Evolutionary conservation across 208 protist genomes (phyloP).

Genomic region (Crithidia mellificae): DNA sequence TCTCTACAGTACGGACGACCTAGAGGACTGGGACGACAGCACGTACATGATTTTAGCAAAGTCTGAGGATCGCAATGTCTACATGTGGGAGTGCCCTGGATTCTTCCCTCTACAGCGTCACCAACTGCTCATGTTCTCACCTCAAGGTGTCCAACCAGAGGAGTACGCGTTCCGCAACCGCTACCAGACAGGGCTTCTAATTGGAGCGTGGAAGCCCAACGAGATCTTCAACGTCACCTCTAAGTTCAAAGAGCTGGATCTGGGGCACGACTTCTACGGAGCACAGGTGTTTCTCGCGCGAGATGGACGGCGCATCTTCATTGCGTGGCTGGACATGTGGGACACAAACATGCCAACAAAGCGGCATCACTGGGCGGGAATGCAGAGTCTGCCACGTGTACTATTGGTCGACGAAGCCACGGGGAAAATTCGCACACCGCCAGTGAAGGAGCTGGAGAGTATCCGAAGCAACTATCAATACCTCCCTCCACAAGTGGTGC

Average conservation of each 20-base stretch:
- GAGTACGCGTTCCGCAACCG: constrained; percentile 42
- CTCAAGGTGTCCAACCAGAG: constrained; percentile 38
- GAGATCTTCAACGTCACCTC: constrained; percentile 37
- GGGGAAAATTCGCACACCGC: constrained; percentile 33
- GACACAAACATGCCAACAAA: constrained; percentile 56
- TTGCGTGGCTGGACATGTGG: constrained; percentile 68
- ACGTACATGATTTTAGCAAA: constrained; percentile 57
- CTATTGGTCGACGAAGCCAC: constrained; percentile 40
- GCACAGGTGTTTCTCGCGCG: constrained; percentile 40
- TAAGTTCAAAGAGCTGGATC: constrained; percentile 45
- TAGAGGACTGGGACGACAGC: constrained; percentile 73
- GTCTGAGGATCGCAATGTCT: constrained; percentile 57
- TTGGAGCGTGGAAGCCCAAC: constrained; percentile 51
- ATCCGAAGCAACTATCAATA: constrained; percentile 41
- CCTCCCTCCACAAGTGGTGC: constrained; percentile 32
- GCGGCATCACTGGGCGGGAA: constrained; percentile 50
- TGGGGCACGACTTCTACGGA: constrained; percentile 57
- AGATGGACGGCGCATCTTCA: constrained; percentile 44
- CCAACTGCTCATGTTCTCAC: constrained; percentile 46
- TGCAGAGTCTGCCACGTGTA: constrained; percentile 50
- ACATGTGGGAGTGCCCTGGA: constrained; percentile 60
- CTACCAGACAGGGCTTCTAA: constrained; percentile 42
- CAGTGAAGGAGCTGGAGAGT: constrained; percentile 42
- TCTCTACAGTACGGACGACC: constrained; percentile 66
- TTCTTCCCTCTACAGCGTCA: constrained; percentile 37